Conservation (phyloP, 73 alveolate species). For the Breviolum minutum region DNA sequence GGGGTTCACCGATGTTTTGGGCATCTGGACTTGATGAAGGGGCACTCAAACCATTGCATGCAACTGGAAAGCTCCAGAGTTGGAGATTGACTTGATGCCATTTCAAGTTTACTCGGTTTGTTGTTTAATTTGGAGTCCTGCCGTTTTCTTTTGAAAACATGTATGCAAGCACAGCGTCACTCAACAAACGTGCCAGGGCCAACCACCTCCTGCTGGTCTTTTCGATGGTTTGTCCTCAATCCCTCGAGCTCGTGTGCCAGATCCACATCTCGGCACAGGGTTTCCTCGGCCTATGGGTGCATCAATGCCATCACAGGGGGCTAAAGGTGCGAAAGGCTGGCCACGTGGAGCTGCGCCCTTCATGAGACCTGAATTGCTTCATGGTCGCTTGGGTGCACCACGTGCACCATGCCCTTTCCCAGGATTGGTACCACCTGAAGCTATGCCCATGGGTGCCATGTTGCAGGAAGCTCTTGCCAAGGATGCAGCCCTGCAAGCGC, state of each 20-base stretch:
- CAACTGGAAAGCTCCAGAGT: too few relatives aligned
- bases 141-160: too few relatives aligned
- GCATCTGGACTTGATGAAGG: too few relatives aligned
- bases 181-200: conserved; percentile 19
- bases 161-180: too few relatives aligned
- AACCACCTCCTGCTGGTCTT: conserved; percentile 62
- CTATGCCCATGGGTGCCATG: background rate
- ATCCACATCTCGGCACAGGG: background rate
- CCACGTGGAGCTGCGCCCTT: background rate
- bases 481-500: background rate
- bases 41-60: too few relatives aligned
- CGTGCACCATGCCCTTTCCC: background rate
- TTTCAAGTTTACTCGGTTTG: too few relatives aligned
- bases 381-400: background rate
- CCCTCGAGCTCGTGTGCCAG: background rate
- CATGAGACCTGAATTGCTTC: background rate
- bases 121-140: too few relatives aligned
- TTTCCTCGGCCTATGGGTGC: background rate
- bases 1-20: too few relatives aligned
- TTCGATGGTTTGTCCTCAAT: conserved; percentile 38
- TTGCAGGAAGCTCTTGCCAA: conserved; percentile 11
- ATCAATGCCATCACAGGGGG: background rate
- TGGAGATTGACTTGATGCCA: too few relatives aligned
- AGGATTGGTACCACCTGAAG: background rate
- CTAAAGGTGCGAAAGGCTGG: background rate